Conservation (phyloP, 257 asterid species). For the Nicotiana paniculata region DNA sequence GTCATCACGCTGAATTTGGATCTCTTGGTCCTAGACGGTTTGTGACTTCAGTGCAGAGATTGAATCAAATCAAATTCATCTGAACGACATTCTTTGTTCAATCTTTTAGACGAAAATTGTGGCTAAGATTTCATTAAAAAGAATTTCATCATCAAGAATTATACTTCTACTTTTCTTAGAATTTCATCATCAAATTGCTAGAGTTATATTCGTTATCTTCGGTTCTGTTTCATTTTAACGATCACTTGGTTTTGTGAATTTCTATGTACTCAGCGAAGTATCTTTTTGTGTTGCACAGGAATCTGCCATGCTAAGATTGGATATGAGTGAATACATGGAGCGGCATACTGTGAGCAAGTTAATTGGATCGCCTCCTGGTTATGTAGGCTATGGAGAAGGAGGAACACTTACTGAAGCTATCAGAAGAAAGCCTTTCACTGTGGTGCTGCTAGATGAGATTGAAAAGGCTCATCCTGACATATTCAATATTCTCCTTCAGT, state of each 20-base stretch:
- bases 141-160: not conserved
- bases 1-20: not conserved
- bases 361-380: conserved; percentile 99
- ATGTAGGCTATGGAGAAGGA: conserved; percentile 93
- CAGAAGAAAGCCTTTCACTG: conserved; percentile 83
- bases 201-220: not conserved
- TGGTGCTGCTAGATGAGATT: conserved; percentile 87
- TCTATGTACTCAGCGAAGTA: not conserved
- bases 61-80: not conserved
- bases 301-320: conserved; percentile 88
- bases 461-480: conserved; percentile 98
- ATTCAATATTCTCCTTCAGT: conserved; percentile 88
- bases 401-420: conserved; percentile 95
- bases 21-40: not conserved
- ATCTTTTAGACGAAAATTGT: not conserved
- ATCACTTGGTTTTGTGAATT: not conserved
- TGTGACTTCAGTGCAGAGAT: not conserved
- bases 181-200: not conserved
- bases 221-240: not conserved
- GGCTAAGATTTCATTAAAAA: not conserved
- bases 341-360: conserved; percentile 96
- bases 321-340: conserved; percentile 99
- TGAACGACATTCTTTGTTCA: not conserved
- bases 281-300: conserved; percentile 42
- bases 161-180: not conserved